Evolutionary conservation across 2,329 filamentous ascomycete genomes (phyloP), one percentile per base, ranked within the genome.

Genomic region (Fusarium virguliforme): DNA sequence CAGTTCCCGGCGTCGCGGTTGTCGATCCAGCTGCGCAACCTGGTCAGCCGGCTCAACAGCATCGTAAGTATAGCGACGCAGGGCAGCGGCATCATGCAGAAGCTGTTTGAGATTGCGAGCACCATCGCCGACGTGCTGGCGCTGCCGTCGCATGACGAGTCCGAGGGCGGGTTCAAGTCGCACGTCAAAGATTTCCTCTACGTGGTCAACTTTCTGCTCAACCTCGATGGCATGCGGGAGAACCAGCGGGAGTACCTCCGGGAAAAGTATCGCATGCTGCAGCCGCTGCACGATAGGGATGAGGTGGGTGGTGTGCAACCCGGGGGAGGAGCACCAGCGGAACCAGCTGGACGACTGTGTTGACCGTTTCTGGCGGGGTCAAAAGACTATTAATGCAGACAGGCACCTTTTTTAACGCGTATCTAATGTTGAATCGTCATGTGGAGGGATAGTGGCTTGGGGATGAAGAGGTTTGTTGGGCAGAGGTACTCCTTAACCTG

Each of bases 81-180:
- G 70, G 87, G 88, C 8, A 86, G 82, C 38, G 85, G 85, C 24
- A 87, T 90, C 60, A 79, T 89, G 58, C 85, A 88, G 66, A 90
- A 90, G 74, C 80, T 90, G 5, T 88, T 90, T 61, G 88, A 90
- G 72, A 87, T 90, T 66, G 86, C 87, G 0, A 88, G 87, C 74
- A 89, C 87, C 2, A 86, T 89, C 50, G 86, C 87, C 8, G 87
- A 89, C 68, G 87, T 90, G 2, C 81, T 89, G 24, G 85, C 86
- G 48, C 79, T 88, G 13, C 85, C 85, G 1, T 82, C 81, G 1
- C 82, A 83, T 0, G 67, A 70, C 26, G 73, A 78, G 60, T 75
- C 73, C 8, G 76, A 83, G 4, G 81, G 85, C 40, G 85, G 86
- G 32, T 84, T 83, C 3, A 79, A 81, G 6, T 79, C 83, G 4